These are phyloP conservation scores for Cystofilobasidium capitatum DNA, from an alignment of 768 basidiomycete species.

Conservation along the genomic window DNA sequence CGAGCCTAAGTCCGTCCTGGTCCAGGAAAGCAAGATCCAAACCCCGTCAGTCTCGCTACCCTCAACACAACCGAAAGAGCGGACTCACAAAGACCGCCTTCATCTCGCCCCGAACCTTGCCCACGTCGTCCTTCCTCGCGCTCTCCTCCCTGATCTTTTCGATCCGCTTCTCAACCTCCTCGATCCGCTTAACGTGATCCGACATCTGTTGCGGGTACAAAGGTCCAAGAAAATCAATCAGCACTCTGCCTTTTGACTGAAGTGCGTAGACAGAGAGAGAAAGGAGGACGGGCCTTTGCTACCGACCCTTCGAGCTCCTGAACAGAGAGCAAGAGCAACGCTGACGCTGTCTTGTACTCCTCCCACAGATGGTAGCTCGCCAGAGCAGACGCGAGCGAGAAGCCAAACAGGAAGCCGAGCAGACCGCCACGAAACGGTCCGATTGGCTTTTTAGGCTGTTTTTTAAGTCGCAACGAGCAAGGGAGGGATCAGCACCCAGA, in stretches of 20 bases:
- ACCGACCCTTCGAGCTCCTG: constrained; percentile 76
- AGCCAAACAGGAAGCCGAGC: constrained; percentile 77
- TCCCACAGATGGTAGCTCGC: constrained; percentile 81
- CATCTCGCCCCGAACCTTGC: constrained; percentile 62
- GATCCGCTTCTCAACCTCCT: constrained; percentile 80
- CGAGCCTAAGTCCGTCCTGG: constrained; percentile 39
- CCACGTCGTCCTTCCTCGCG: constrained; percentile 69
- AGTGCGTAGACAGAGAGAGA: background rate
- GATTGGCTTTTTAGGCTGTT: constrained; percentile 7
- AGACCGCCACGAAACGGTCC: constrained; percentile 34
- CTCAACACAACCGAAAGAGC: background rate
- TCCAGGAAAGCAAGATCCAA: background rate
- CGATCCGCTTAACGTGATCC: constrained; percentile 40
- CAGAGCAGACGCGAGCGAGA: constrained; percentile 75
- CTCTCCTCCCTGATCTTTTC: constrained; percentile 59
- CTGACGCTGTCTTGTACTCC: constrained; percentile 80
- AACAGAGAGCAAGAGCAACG: constrained; percentile 76
- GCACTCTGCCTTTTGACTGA: too few relatives aligned
- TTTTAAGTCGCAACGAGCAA: background rate
- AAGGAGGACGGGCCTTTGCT: constrained; percentile 51
- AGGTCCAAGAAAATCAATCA: background rate
- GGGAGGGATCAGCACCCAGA: too few relatives aligned
- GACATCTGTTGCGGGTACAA: constrained; percentile 31
- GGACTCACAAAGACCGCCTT: constrained; percentile 62
- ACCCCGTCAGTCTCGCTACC: too few relatives aligned